Evolutionary conservation across 192 early-diverging fungal genomes (phyloP).

Genomic region (Backusella psychrophila): DNA sequence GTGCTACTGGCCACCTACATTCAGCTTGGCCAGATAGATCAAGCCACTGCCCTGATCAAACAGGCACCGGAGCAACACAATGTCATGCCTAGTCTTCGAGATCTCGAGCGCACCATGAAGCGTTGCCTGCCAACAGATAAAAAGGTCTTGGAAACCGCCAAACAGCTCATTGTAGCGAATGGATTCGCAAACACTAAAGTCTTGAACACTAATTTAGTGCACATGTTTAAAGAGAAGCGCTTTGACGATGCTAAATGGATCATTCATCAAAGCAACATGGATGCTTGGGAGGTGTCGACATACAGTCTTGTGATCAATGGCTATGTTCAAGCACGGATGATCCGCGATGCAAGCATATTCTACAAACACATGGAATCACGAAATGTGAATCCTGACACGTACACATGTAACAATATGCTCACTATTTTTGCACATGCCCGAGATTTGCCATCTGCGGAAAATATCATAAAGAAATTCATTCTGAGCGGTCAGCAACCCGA

Average conservation of each 20-base stretch:
- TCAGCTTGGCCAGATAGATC: slow-evolving; percentile 7
- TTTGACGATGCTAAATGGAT: slow-evolving; percentile 1
- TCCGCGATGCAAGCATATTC: background rate
- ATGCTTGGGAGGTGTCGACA: slow-evolving; percentile 16
- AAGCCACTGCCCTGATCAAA: slow-evolving; percentile 15
- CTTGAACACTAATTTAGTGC: slow-evolving; percentile 18
- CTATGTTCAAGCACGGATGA: slow-evolving; percentile 8
- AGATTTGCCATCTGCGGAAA: slow-evolving; percentile 16
- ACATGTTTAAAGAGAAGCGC: slow-evolving; percentile 21
- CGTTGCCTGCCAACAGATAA: slow-evolving; percentile 20
- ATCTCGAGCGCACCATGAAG: slow-evolving; percentile 23
- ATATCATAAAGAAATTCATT: slow-evolving; percentile 9
- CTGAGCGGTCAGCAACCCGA: slow-evolving; percentile 17
- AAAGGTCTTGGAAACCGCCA: slow-evolving; percentile 6
- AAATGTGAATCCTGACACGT: slow-evolving; percentile 4
- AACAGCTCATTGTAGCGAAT: background rate
- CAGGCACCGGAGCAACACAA: background rate
- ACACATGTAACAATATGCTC: slow-evolving; percentile 19
- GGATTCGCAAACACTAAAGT: slow-evolving; percentile 1
- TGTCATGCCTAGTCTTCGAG: slow-evolving; percentile 17
- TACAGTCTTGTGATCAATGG: slow-evolving; percentile 23
- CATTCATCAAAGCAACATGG: background rate
- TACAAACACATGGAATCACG: slow-evolving; percentile 18
- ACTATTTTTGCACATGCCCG: slow-evolving; percentile 10
- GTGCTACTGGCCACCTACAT: slow-evolving; percentile 30